A percentile compares a stretch with the other conserved stretches of the same genome.
Evolutionary conservation across 495 filamentous ascomycete genomes (phyloP).

Genomic region (Talaromyces borbonicus): DNA sequence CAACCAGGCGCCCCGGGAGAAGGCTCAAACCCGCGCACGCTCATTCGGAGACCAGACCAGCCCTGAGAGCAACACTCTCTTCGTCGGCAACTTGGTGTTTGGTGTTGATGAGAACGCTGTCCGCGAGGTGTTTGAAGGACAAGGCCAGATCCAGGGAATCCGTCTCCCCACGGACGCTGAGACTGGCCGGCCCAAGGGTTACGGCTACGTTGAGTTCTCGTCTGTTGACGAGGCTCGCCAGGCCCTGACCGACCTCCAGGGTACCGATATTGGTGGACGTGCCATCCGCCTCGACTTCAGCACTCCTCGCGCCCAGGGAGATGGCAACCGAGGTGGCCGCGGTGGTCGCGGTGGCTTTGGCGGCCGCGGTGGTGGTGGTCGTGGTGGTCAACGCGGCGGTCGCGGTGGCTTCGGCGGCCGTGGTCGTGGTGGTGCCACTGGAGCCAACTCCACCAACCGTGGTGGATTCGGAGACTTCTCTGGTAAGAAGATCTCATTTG

Average conservation of each 20-base stretch:
- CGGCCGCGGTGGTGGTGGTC: constrained; percentile 39
- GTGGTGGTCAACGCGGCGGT: constrained; percentile 44
- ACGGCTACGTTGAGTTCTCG: constrained; percentile 81
- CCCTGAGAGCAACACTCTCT: constrained; percentile 77
- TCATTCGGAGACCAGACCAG: constrained; percentile 71
- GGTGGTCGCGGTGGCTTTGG: constrained; percentile 39
- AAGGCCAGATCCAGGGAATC: constrained; percentile 62
- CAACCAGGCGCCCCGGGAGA: constrained; percentile 43
- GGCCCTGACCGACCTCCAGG: constrained; percentile 66
- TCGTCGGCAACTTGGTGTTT: constrained; percentile 88
- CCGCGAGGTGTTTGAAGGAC: constrained; percentile 61
- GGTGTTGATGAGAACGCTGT: constrained; percentile 69
- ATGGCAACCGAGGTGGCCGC: constrained; percentile 34
- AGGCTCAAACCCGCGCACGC: constrained; percentile 57
- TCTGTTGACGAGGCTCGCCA: constrained; percentile 77
- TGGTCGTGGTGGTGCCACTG: constrained; percentile 37
- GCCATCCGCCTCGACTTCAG: constrained; percentile 84
- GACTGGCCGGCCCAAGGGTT: constrained; percentile 81
- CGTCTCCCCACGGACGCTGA: constrained; percentile 87
- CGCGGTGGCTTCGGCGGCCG: constrained; percentile 43
- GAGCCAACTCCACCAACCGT: constrained; percentile 48
- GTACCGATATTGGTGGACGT: constrained; percentile 67
- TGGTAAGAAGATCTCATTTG: constrained; percentile 85
- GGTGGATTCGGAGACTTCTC: constrained; percentile 77
- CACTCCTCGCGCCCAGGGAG: constrained; percentile 59